Conservation (phyloP, 768 basidiomycete species). For the Boletus subcaerulescens region DNA sequence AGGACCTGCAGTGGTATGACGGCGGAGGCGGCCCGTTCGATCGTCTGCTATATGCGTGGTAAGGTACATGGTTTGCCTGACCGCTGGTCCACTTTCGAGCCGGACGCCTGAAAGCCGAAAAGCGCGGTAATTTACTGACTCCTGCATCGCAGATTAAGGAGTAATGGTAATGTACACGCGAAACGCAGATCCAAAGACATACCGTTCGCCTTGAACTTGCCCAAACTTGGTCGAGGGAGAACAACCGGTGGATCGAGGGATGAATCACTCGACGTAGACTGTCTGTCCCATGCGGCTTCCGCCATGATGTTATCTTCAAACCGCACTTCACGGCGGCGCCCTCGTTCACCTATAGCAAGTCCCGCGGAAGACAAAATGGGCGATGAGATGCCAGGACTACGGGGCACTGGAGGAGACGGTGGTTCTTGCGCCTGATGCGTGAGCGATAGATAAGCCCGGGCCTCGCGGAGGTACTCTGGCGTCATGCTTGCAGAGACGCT, state of each 20-base stretch:
- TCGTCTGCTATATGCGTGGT: conserved; percentile 7
- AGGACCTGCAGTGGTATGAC: conserved; percentile 48
- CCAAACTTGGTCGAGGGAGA: conserved; percentile 12
- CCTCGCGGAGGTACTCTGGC: conserved; percentile 32
- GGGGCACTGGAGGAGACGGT: conserved; percentile 7
- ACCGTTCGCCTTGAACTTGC: conserved; percentile 22
- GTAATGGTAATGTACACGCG: background rate
- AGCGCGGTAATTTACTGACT: conserved; percentile 30
- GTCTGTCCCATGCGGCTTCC: conserved; percentile 29
- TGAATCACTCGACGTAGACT: conserved; percentile 30
- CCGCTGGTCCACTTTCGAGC: conserved; percentile 13
- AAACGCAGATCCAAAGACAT: background rate
- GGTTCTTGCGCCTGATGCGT: conserved; percentile 21
- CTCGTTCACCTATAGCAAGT: conserved; percentile 26
- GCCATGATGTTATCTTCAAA: conserved; percentile 33
- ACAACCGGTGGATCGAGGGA: conserved; percentile 25
- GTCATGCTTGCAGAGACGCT: conserved; percentile 30
- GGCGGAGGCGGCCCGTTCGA: conserved; percentile 3
- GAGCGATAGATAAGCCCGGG: conserved; percentile 32
- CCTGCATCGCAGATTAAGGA: conserved; percentile 12
- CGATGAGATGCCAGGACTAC: conserved; percentile 24
- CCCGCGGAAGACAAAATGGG: conserved; percentile 32
- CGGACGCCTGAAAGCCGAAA: conserved; percentile 27
- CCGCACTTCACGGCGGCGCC: conserved; percentile 32
- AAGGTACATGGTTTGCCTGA: conserved; percentile 7